phyloP scores from a whole-genome alignment of 2,329 filamentous ascomycete species.

The Salinomyces thailandicus region DNA sequence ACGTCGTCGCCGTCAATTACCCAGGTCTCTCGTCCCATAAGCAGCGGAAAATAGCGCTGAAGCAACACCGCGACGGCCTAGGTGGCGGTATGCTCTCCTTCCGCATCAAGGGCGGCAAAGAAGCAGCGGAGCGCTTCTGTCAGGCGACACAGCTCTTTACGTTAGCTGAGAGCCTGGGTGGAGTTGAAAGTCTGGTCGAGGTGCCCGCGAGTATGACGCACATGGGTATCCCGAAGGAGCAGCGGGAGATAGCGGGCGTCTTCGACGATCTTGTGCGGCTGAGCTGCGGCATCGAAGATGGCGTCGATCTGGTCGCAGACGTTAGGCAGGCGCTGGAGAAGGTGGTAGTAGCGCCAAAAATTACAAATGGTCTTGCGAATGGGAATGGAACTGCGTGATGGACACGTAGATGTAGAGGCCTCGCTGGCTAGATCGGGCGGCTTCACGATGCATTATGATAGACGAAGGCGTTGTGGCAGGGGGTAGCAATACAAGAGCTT shows the following conservation, averaged over 20 bases:
- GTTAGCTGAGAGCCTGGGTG: conserved; percentile 82
- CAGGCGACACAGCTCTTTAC: conserved; percentile 82
- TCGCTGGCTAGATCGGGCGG: too few relatives aligned
- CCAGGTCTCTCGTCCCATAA: conserved; percentile 81
- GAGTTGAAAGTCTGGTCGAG: conserved; percentile 85
- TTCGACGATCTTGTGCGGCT: conserved; percentile 89
- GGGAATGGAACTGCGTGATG: too few relatives aligned
- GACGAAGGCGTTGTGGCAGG: too few relatives aligned
- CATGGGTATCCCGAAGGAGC: conserved; percentile 80
- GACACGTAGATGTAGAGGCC: too few relatives aligned
- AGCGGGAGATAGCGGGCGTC: conserved; percentile 85
- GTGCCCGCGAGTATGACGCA: conserved; percentile 95
- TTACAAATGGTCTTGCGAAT: conserved; percentile 31
- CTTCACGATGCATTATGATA: too few relatives aligned
- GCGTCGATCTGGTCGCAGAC: conserved; percentile 71
- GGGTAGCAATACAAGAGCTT: too few relatives aligned
- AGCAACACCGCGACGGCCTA: conserved; percentile 89
- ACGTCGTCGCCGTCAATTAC: conserved; percentile 90
- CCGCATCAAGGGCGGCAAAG: conserved; percentile 77
- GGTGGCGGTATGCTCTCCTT: conserved; percentile 97
- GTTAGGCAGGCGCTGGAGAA: conserved; percentile 71
- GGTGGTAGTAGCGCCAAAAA: conserved; percentile 49
- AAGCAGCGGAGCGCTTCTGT: conserved; percentile 86
- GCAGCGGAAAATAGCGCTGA: conserved; percentile 71
- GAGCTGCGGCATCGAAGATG: conserved; percentile 90